Evolutionary conservation across 2,329 filamentous ascomycete species (phyloP).

Genomic region (Pezicula rhizophila): DNA sequence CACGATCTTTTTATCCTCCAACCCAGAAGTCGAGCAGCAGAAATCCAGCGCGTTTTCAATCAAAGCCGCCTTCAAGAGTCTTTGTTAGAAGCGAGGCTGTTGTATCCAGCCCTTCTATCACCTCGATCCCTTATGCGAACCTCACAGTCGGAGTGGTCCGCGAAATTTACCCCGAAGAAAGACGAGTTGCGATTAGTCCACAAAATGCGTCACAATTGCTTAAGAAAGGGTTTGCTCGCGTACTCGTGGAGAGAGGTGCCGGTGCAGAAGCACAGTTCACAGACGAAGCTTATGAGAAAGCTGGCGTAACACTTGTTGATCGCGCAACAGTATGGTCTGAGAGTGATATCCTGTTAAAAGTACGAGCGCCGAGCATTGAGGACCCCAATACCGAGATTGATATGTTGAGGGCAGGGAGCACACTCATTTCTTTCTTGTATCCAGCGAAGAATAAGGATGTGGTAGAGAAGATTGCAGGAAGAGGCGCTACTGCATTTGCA

Average conservation of each 20-base stretch:
- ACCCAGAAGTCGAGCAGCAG: neutral
- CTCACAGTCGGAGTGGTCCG: slow-evolving; percentile 74
- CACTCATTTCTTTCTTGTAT: slow-evolving; percentile 77
- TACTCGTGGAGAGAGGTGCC: slow-evolving; percentile 77
- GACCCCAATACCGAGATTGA: slow-evolving; percentile 59
- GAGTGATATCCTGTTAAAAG: slow-evolving; percentile 78
- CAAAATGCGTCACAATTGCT: slow-evolving; percentile 75
- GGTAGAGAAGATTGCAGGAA: slow-evolving; percentile 65
- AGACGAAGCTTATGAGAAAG: slow-evolving; percentile 69
- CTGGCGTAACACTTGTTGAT: slow-evolving; percentile 73
- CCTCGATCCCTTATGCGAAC: slow-evolving; percentile 54
- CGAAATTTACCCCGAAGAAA: slow-evolving; percentile 73
- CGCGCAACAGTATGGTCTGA: slow-evolving; percentile 63
- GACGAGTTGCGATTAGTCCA: slow-evolving; percentile 78
- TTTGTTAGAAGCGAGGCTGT: neutral
- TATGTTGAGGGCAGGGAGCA: slow-evolving; percentile 61
- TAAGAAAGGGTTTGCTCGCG: slow-evolving; percentile 76
- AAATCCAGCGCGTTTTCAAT: neutral
- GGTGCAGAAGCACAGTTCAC: slow-evolving; percentile 71
- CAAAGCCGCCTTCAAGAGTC: neutral
- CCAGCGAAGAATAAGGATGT: slow-evolving; percentile 73
- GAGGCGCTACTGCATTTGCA: slow-evolving; percentile 71
- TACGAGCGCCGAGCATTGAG: slow-evolving; percentile 63
- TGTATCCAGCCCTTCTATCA: slow-evolving; percentile 11
- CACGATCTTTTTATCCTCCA: neutral